These are phyloP conservation scores for Adenanthera pavonina DNA, from an alignment of 306 rosid genomes.

Conservation along the genomic window DNA sequence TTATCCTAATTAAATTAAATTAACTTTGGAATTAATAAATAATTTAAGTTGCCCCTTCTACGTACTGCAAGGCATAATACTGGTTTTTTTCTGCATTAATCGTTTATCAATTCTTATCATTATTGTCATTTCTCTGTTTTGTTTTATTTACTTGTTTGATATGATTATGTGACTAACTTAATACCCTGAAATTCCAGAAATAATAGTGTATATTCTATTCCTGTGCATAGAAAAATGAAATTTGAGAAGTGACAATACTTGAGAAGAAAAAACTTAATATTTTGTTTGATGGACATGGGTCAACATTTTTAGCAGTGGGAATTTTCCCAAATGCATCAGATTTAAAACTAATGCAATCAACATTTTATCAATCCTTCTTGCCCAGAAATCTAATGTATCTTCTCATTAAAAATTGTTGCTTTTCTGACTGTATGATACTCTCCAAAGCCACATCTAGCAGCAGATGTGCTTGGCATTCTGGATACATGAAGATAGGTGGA, in stretches of 20 bases:
- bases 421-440: not conserved
- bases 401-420: not conserved
- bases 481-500: not conserved
- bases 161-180: not conserved
- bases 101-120: not conserved
- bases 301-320: slow-evolving; percentile 4
- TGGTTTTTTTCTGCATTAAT: slow-evolving; percentile 8
- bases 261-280: not conserved
- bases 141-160: slow-evolving; percentile 1
- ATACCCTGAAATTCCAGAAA: too few relatives aligned
- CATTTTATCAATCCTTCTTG: slow-evolving; percentile 9
- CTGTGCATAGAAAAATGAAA: slow-evolving; percentile 19
- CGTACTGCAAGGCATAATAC: not conserved
- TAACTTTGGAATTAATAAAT: not conserved
- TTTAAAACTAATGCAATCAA: slow-evolving; percentile 19
- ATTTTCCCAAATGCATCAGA: slow-evolving; percentile 18
- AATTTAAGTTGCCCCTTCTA: slow-evolving; percentile 19
- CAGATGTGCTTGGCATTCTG: not conserved
- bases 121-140: slow-evolving; percentile 24
- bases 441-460: not conserved
- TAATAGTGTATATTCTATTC: slow-evolving; percentile 8
- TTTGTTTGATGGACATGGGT: not conserved
- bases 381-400: slow-evolving; percentile 10
- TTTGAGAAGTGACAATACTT: slow-evolving; percentile 23
- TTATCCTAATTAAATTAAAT: not conserved